Base-by-base conservation (phyloP, 2,329 filamentous ascomycete genomes). In the Lecanosticta acicola region DNA sequence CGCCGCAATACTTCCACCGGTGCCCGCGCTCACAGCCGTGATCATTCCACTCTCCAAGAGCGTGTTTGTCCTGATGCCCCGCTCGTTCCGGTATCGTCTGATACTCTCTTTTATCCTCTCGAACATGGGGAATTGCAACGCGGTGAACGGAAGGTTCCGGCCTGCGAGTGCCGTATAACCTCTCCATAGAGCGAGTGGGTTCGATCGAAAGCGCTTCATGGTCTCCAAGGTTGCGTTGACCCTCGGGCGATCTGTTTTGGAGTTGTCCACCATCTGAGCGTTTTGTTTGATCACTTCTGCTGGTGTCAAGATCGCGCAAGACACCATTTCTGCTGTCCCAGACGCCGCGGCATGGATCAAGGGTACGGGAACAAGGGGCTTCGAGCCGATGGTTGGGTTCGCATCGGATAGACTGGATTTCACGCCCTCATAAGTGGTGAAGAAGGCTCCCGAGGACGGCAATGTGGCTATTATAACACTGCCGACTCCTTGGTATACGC, bases 261-360 rank as follows among this genome's bases (percentile, higher is more conserved):
- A 55, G 17, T 52, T 59, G 59, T 72, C 72, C 1, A 93, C 73
- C 77, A 95, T 89, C 66, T 95, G 89, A 0, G 90, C 88, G 66
- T 95, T 95, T 64, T 94, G 89, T 70, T 96, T 95, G 53, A 95
- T 79, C 5, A 94, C 87, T 65, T 95, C 89, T 11, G 88, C 87
- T 0, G 89, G 90, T 0, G 89, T 91, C 29, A 95, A 78, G 50
- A 95, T 86, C 16, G 88, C 75, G 62, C 90, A 95, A 3, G 87
- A 90, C 2, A 88, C 85, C 56, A 89, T 78, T 67, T 96, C 90
- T 1, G 84, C 90, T 13, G 80, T 69, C 1, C 81, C 83, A 1
- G 87, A 94, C 10, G 88, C 84, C 2, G 78, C 67, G 4, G 85
- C 78, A 63, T 95, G 84, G 45, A 89, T 77, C 8, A 88, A 54